Conservation (phyloP, 768 basidiomycete species). For the Amanita pallidorosea region DNA sequence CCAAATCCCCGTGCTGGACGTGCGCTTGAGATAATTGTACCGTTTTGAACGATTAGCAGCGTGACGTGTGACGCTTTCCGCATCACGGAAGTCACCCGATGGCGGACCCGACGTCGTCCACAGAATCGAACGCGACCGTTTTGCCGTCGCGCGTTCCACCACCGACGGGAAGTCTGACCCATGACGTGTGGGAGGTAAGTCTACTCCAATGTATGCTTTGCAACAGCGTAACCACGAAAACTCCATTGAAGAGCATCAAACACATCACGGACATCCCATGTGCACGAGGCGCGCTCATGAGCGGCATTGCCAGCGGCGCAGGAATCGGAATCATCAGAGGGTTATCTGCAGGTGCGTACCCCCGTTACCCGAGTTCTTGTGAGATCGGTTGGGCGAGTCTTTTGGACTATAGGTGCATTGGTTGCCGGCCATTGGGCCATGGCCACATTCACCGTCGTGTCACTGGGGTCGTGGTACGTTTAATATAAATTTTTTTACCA, state of each 20-base stretch:
- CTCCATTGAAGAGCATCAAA: constrained; percentile 36
- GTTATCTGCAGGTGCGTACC: constrained; percentile 44
- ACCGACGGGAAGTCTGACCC: constrained; percentile 25
- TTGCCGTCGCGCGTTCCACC: constrained; percentile 25
- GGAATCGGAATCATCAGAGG: constrained; percentile 71
- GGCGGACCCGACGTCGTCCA: not conserved
- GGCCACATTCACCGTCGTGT: constrained; percentile 59
- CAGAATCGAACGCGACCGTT: constrained; percentile 12
- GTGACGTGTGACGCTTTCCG: not conserved
- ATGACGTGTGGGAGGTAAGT: constrained; percentile 24
- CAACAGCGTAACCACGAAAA: not conserved
- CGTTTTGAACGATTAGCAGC: no score
- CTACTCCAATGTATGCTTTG: not conserved
- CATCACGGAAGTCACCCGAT: not conserved
- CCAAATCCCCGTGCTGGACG: no score
- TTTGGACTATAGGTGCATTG: constrained; percentile 34
- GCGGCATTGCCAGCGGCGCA: constrained; percentile 70
- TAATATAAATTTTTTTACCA: no score
- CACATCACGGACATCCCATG: constrained; percentile 67
- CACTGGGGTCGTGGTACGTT: constrained; percentile 54
- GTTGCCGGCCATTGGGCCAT: constrained; percentile 74
- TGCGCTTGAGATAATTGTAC: no score
- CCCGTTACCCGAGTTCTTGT: not conserved
- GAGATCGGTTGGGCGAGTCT: constrained; percentile 3
- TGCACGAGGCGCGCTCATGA: constrained; percentile 62